These are phyloP conservation scores for Gilbertella persicaria DNA, from an alignment of 371 early-diverging fungal species.

Conservation along the genomic window DNA sequence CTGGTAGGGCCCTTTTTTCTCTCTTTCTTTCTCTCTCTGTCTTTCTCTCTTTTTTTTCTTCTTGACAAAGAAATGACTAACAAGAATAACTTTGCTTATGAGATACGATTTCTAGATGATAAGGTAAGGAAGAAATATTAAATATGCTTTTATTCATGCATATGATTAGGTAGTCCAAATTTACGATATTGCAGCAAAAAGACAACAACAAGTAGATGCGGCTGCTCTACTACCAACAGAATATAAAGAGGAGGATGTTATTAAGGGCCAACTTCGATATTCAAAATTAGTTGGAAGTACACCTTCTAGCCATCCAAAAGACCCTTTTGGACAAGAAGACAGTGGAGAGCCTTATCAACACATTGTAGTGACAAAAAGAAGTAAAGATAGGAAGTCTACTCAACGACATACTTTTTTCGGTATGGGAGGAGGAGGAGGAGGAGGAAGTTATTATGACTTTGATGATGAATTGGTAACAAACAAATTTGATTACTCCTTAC, in stretches of 20 bases:
- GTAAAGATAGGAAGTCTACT: slow-evolving; percentile 11
- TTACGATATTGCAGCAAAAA: slow-evolving; percentile 31
- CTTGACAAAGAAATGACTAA: neutral
- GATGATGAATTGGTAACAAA: neutral
- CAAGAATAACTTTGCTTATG: slow-evolving; percentile 28
- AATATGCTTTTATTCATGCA: neutral
- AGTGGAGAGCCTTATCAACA: slow-evolving; percentile 7
- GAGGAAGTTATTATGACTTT: neutral
- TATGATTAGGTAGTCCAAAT: slow-evolving; percentile 45
- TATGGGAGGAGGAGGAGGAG: slow-evolving; percentile 9
- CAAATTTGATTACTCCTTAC: neutral
- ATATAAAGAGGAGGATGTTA: slow-evolving; percentile 32
- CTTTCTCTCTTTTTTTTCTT: slow-evolving; percentile 5
- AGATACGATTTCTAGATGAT: slow-evolving; percentile 43
- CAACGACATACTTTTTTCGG: slow-evolving; percentile 14
- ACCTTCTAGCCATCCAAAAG: neutral
- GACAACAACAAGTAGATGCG: slow-evolving; percentile 5
- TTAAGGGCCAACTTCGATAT: slow-evolving; percentile 33
- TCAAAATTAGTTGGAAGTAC: slow-evolving; percentile 26
- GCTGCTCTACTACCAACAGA: slow-evolving; percentile 26
- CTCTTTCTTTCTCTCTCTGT: slow-evolving; percentile 1
- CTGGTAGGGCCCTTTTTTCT: slow-evolving; percentile 3
- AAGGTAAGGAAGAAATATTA: slow-evolving; percentile 19
- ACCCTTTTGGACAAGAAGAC: slow-evolving; percentile 1
- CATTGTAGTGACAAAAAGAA: slow-evolving; percentile 6